Base-by-base conservation (phyloP, 2,329 filamentous ascomycete genomes). In the Aureobasidium vineae region DNA sequence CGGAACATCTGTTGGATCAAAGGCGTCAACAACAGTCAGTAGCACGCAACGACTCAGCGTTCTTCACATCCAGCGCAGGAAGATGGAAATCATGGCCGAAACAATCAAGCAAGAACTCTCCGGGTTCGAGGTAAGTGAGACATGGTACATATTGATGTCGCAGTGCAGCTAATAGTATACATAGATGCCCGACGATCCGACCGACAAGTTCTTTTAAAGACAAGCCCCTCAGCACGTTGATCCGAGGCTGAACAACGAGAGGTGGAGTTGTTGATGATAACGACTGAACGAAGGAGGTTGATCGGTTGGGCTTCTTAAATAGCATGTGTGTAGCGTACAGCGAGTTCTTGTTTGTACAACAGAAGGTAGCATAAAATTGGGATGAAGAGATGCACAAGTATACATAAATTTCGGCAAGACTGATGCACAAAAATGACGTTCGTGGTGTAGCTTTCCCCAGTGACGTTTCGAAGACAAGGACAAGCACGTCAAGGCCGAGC, bases 51-150 rank as follows among this genome's bases (percentile, higher is more conserved):
- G 45, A 73, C 69, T 74, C 11, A 79, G 79, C 23, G 76, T 78
- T 2, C 73, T 83, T n/a, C 78, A 80, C 43, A 75, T 83, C 26
- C 81, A 83, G 67, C 77, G 81, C 15, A 80, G 77, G 71, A 82
- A 81, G 72, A 68, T 82, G 28, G 80, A 83, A 63, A 77, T 78
- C 4, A 74, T 83, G 72, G 77, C 79, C 0, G 74, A 76, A 31
- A 79, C 78, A 45, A 77, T 82, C 11, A 71, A 78, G 50, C 70
- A 70, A 13, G 80, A 82, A 50, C 81, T 83, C 61, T 79, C 77
- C 45, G 79, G 78, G 8, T 83, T 83, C 69, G 71, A 64, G 49
- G 77, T 43, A 79, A 79, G 78, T 64, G 19, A 13, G 11, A 26
- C n/a, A 45, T 45, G 45, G 5, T 13, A 11, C 6, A n/a, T 41